These are phyloP conservation scores for Eucalyptus polybractea DNA, from an alignment of 345 rosid genomes.

Conservation along the genomic window DNA sequence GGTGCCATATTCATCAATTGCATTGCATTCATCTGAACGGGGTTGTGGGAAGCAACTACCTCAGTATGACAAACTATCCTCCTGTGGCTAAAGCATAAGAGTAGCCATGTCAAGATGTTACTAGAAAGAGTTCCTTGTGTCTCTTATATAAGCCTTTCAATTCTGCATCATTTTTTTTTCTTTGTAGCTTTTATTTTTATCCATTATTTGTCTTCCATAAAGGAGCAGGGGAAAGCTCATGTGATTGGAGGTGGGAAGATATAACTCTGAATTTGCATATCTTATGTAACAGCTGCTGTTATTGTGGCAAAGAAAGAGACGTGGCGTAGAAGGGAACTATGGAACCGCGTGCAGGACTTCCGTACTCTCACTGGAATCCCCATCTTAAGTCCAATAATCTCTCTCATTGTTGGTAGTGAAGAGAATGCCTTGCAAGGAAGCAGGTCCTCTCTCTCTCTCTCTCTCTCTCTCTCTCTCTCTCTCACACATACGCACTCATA, in stretches of 20 bases:
- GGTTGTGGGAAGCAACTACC: background rate
- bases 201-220: background rate
- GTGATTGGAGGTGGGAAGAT: background rate
- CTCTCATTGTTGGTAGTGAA: constrained; percentile 82
- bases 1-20: background rate
- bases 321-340: constrained; percentile 81
- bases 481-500: background rate
- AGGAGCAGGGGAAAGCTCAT: background rate
- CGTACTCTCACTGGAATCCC: constrained; percentile 56
- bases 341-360: constrained; percentile 76
- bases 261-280: background rate
- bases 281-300: constrained; percentile 48
- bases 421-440: constrained; percentile 78
- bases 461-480: constrained; percentile 6
- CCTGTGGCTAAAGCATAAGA: background rate
- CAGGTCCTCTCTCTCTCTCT: constrained; percentile 24
- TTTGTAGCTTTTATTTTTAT: background rate
- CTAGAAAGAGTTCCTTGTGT: background rate
- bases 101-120: background rate
- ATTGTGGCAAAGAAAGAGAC: constrained; percentile 70
- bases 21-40: background rate
- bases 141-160: background rate
- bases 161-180: background rate
- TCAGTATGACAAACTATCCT: background rate
- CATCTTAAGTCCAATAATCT: constrained; percentile 67